Conservation (phyloP, 345 rosid genomes). For the Acer saccharum region DNA sequence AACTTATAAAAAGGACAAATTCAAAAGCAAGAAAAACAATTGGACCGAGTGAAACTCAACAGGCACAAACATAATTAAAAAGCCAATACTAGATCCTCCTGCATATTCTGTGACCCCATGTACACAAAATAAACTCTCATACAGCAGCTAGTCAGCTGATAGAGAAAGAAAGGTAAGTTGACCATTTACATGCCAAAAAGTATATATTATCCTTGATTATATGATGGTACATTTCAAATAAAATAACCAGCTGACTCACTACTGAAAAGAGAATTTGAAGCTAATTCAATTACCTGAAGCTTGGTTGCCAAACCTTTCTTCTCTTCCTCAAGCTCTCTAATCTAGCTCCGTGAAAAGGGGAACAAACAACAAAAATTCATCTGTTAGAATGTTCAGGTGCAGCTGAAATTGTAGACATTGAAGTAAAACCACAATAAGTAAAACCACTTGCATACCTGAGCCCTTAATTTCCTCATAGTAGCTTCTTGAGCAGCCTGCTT, state of each 20-base stretch:
- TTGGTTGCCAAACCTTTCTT: slow-evolving; percentile 90
- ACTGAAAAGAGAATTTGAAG: slow-evolving; percentile 4
- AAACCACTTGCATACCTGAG: slow-evolving; percentile 65
- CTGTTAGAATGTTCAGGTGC: not conserved
- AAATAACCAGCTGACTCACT: slow-evolving; percentile 5
- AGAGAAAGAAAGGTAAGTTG: not conserved
- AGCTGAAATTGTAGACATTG: slow-evolving; percentile 12
- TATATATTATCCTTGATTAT: not conserved
- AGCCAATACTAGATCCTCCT: not conserved
- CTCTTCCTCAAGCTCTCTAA: slow-evolving; percentile 96
- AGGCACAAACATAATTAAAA: not conserved
- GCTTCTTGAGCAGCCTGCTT: slow-evolving; percentile 98
- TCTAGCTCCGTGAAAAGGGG: slow-evolving; percentile 49
- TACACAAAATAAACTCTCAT: not conserved
- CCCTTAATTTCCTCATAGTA: slow-evolving; percentile 92
- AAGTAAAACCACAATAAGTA: slow-evolving; percentile 13
- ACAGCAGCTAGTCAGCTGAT: not conserved
- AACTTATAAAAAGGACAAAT: not conserved
- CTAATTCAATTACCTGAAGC: slow-evolving; percentile 77
- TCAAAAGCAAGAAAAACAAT: not conserved
- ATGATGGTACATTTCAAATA: not conserved
- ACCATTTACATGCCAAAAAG: not conserved
- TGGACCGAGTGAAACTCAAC: not conserved
- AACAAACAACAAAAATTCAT: slow-evolving; percentile 18
- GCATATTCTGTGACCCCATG: not conserved